A percentile compares a stretch with the other conserved stretches of the same genome.
Conservation (phyloP, 1,284 basidiomycete species). For the Leccinum fallax region DNA sequence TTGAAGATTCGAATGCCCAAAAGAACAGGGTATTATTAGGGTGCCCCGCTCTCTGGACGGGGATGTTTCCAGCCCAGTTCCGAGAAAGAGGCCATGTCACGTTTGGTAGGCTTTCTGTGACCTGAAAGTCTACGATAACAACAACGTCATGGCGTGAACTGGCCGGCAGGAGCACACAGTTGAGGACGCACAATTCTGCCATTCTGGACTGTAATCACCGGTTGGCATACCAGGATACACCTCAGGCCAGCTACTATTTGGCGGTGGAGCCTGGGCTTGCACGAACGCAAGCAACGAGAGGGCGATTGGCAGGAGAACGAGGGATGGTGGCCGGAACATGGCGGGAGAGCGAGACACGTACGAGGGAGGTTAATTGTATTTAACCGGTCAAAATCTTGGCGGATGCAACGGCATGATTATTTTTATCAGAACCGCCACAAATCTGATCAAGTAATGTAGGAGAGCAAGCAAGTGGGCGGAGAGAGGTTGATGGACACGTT, state of each 20-base stretch:
- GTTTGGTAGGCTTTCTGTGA: constrained; percentile 60
- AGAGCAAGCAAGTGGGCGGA: neutral
- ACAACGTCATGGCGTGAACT: constrained; percentile 40
- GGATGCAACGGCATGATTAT: too few relatives aligned
- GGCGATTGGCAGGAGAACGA: constrained; percentile 7
- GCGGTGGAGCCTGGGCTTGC: constrained; percentile 13
- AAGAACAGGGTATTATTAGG: constrained; percentile 68
- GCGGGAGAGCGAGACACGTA: neutral
- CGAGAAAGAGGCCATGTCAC: constrained; percentile 57
- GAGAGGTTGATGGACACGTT: constrained; percentile 4
- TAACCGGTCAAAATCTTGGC: too few relatives aligned
- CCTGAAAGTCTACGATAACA: constrained; percentile 52
- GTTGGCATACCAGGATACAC: constrained; percentile 32
- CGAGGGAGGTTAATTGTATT: neutral
- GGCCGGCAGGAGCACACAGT: neutral
- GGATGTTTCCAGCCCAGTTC: constrained; percentile 69
- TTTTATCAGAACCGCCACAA: neutral
- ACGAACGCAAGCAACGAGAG: constrained; percentile 1
- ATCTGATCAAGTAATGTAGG: neutral
- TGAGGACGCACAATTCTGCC: constrained; percentile 58
- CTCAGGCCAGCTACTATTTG: constrained; percentile 29
- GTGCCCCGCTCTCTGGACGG: constrained; percentile 61
- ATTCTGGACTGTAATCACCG: constrained; percentile 54
- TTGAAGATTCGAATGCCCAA: constrained; percentile 62
- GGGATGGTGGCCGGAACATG: constrained; percentile 12